Evolutionary conservation across 768 basidiomycete species (phyloP).

Genomic region (Mycena vitilis): DNA sequence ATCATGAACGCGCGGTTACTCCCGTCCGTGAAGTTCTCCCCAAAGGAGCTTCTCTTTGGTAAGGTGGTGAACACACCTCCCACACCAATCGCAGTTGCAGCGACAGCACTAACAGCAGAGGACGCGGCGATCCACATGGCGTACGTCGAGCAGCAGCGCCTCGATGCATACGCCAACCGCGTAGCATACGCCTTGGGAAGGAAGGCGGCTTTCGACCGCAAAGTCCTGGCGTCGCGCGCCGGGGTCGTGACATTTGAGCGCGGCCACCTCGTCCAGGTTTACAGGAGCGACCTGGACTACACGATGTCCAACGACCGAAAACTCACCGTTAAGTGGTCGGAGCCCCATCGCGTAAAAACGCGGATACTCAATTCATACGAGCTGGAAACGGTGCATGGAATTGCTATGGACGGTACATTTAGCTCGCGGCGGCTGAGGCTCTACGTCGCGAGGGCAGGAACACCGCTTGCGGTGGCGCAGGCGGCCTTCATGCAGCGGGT

Average conservation of each 20-base stretch:
- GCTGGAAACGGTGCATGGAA: slow-evolving; percentile 30
- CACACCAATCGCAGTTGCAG: slow-evolving; percentile 24
- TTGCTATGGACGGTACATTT: slow-evolving; percentile 17
- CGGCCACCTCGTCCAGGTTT: slow-evolving; percentile 47
- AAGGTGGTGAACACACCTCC: slow-evolving; percentile 43
- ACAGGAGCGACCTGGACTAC: slow-evolving; percentile 40
- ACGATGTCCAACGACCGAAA: slow-evolving; percentile 45
- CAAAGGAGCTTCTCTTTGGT: slow-evolving; percentile 47
- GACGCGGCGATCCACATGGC: slow-evolving; percentile 41
- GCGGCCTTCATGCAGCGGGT: slow-evolving; percentile 8
- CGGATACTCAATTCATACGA: slow-evolving; percentile 35
- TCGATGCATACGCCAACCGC: slow-evolving; percentile 42
- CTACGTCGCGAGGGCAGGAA: slow-evolving; percentile 28
- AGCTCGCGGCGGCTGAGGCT: slow-evolving; percentile 21
- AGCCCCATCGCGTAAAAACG: slow-evolving; percentile 32
- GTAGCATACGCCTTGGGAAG: slow-evolving; percentile 38
- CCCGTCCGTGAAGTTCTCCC: slow-evolving; percentile 33
- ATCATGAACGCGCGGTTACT: slow-evolving; percentile 40
- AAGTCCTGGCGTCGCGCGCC: slow-evolving; percentile 26
- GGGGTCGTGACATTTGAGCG: slow-evolving; percentile 41
- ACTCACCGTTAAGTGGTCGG: slow-evolving; percentile 46
- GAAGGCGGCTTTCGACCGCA: slow-evolving; percentile 44
- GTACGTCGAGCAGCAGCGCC: slow-evolving; percentile 44
- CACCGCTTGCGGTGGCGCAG: slow-evolving; percentile 21
- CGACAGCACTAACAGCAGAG: neutral